phyloP scores from a whole-genome alignment of 257 asterid genomes.

The Mitragyna speciosa region DNA sequence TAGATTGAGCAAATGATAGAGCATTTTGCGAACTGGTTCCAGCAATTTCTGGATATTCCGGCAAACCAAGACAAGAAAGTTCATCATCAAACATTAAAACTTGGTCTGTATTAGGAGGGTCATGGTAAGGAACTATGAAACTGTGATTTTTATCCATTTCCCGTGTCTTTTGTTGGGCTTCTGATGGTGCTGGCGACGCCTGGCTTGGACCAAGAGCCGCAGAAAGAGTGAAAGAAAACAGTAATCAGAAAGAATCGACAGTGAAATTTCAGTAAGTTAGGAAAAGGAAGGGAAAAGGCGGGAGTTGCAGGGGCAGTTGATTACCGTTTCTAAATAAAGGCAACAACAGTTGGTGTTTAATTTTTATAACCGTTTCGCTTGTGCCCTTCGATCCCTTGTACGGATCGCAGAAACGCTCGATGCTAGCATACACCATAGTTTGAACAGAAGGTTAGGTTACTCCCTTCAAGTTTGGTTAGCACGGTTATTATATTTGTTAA shows the following conservation, averaged over 20 bases:
- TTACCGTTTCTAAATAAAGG: slow-evolving; percentile 28
- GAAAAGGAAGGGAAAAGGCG: slow-evolving; percentile 13
- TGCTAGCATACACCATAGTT: no score
- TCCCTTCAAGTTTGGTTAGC: no score
- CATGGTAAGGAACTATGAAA: slow-evolving; percentile 19
- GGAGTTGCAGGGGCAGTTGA: slow-evolving; percentile 38
- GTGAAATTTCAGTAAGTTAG: background rate
- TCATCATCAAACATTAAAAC: slow-evolving; percentile 24
- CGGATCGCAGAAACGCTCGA: no score
- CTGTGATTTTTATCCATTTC: slow-evolving; percentile 32
- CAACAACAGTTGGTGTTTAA: slow-evolving; percentile 4
- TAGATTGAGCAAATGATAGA: background rate
- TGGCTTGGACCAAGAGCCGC: slow-evolving; percentile 48
- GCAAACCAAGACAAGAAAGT: slow-evolving; percentile 9
- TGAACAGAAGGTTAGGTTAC: no score
- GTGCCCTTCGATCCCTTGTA: no score
- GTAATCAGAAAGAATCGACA: background rate
- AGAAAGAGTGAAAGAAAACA: background rate
- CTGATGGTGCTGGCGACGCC: slow-evolving; percentile 40
- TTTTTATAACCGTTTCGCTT: background rate
- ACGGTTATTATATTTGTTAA: no score
- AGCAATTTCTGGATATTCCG: background rate
- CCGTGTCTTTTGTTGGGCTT: background rate
- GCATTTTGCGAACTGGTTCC: background rate
- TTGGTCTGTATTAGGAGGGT: slow-evolving; percentile 16